Conservation (phyloP, 257 asterid species). For the Scutellaria minor region DNA sequence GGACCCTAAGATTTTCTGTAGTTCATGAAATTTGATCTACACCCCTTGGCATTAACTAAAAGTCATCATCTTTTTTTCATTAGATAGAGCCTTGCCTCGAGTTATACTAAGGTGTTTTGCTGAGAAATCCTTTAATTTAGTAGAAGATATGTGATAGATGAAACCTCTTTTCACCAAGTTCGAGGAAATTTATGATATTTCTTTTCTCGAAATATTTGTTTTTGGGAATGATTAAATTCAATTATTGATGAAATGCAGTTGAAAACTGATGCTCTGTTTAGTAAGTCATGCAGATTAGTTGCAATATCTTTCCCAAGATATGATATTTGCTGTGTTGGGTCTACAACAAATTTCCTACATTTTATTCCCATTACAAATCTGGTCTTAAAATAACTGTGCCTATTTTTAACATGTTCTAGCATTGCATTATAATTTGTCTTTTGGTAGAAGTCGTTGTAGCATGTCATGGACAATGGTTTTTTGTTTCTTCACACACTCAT, state of each 20-base stretch:
- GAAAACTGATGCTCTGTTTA: neutral
- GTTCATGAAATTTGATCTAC: neutral
- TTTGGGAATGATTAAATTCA: neutral
- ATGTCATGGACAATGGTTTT: too few species aligned
- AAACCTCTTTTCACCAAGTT: neutral
- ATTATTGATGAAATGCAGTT: neutral
- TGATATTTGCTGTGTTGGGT: neutral
- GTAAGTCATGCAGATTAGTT: neutral
- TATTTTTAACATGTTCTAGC: neutral
- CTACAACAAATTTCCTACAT: neutral
- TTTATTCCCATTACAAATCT: neutral
- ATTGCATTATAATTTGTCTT: too few species aligned
- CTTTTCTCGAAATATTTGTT: neutral
- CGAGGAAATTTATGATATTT: neutral
- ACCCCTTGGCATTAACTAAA: too few species aligned
- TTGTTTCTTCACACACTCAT: too few species aligned
- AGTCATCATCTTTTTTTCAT: neutral
- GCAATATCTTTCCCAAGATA: neutral
- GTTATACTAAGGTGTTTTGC: too few species aligned
- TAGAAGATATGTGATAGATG: neutral
- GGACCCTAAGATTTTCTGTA: too few species aligned
- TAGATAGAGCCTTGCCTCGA: neutral
- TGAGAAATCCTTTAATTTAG: neutral
- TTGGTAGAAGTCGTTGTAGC: too few species aligned
- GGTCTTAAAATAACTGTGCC: neutral